Conservation (phyloP, 768 basidiomycete genomes). For the Serendipita indica region DNA sequence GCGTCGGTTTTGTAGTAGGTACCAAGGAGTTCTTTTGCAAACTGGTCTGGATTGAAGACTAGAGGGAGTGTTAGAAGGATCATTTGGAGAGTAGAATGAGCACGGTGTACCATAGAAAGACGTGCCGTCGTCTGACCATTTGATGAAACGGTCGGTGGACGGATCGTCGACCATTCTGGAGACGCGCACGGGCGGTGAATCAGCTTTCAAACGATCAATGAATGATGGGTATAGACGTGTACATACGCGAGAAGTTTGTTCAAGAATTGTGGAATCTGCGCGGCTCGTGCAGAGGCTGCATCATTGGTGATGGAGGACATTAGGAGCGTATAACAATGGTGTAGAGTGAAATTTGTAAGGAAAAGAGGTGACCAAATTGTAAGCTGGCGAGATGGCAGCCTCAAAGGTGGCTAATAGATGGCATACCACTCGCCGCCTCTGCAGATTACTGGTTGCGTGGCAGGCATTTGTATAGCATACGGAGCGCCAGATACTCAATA, state of each 20-base stretch:
- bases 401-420: no score
- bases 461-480: no score
- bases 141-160: slow-evolving; percentile 65
- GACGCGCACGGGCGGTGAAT: slow-evolving; percentile 9
- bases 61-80: slow-evolving; percentile 8
- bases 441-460: no score
- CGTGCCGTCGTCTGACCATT: slow-evolving; percentile 84
- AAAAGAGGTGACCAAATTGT: not conserved
- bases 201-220: slow-evolving; percentile 14
- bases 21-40: slow-evolving; percentile 78
- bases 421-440: no score
- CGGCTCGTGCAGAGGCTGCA: slow-evolving; percentile 17
- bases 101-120: slow-evolving; percentile 68
- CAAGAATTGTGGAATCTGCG: slow-evolving; percentile 63
- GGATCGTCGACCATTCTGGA: slow-evolving; percentile 84
- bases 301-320: not conserved
- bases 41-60: slow-evolving; percentile 81
- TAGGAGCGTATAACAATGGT: not conserved
- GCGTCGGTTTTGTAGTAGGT: slow-evolving; percentile 97
- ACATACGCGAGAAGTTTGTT: slow-evolving; percentile 86
- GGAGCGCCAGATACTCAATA: no score
- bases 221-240: slow-evolving; percentile 12
- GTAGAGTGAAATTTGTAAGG: no score
- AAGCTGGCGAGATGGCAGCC: no score
- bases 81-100: not conserved